Evolutionary conservation across 1,139 yeast genomes (phyloP), one percentile per base, ranked within the genome.

Genomic region (Lodderomyces jiufengensis): DNA sequence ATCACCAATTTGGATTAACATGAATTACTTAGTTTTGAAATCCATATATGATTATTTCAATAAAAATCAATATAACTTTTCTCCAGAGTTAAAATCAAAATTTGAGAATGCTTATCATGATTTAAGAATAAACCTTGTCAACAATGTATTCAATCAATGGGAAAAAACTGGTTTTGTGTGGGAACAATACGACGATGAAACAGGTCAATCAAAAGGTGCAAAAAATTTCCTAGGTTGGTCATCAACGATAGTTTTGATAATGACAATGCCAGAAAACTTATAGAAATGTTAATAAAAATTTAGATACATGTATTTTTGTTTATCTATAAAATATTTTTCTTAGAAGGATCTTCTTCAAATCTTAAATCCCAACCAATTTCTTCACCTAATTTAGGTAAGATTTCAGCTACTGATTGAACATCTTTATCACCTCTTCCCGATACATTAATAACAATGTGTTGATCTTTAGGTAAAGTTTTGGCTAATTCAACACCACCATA

Each of bases 371-470:
- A 92, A 50, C 84, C 92, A 56, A 92, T 90, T 59, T 80, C 59
- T 35, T 92, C 94, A 31, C 99, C 99, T 42, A 88, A 71, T 44
- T 63, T 76, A 32, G 98, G 98, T 55, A 92, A 73, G 34, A 83
- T 78, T 61, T 92, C 97, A 29, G 98, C 98, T 40, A 92, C 97
- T 57, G 92, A 85, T 66, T 90, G 97, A 25, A 92, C 98, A 59
- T 92, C 99, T 70, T 92, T 92, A 61, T 94, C 99, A 65, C 99
- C 99, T 72, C 98, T 85, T 54, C 99, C 99, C 36, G 96, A 86
- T 41, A 92, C 77, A 57, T 88, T 87, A 54, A 92, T 84, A 43
- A 92, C 81, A 44, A 92, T 68, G 56, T 86, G 80, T 64, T 88
- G 76, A 47, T 84, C 96, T 49, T 81, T 76, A 20, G 72, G 59